Evolutionary conservation across 352 stramenopile genomes (phyloP), one percentile per base, ranked within the genome.

Genomic region (Elongisporangium prolatum): DNA sequence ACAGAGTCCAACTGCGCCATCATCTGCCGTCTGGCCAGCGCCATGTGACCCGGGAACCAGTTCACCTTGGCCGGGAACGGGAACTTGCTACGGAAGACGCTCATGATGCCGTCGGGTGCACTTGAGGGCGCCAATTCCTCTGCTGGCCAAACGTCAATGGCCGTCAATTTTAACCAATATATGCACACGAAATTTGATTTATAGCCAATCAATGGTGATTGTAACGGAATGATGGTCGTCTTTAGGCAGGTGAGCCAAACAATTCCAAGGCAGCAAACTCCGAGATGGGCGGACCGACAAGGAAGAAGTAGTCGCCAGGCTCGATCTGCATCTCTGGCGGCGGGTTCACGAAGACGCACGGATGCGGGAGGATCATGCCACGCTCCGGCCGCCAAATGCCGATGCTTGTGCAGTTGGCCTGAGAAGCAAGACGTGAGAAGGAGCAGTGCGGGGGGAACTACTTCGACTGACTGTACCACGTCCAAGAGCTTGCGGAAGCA

Each of bases 41-140:
- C 84, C 85, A 96, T 93, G 69, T 96, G 86, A 25, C 86, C 86
- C 24, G 86, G 86, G 60, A 95, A 95, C 86, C 86, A 95, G 59
- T 95, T 95, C 54, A 95, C 86, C 71, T 93, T 91, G 60, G 69
- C 66, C 20, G 81, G 81, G 51, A 84, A 88, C 72, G 82, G 61
- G 64, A 93, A 93, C 69, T 80, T 86, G 68, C 70, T 80, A 49
- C 84, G 79, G 68, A 92, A 90, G 55, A 59, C 69, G 54, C 69
- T 88, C 77, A 91, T 89, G 16, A 16, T 67, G 48, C n/a, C n/a
- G 63, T 48, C 24, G 50, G 21, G 1, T 59, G 53, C 53, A 50
- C 47, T 20, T 25, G 18, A 7, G n/a, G 8, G 17, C 10, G 48
- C 5, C 50, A n/a, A 17, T 56, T 54, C 16, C 7, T 9, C 28